Evolutionary conservation across 1,284 basidiomycete genomes (phyloP).

Genomic region (Athelia sp.): DNA sequence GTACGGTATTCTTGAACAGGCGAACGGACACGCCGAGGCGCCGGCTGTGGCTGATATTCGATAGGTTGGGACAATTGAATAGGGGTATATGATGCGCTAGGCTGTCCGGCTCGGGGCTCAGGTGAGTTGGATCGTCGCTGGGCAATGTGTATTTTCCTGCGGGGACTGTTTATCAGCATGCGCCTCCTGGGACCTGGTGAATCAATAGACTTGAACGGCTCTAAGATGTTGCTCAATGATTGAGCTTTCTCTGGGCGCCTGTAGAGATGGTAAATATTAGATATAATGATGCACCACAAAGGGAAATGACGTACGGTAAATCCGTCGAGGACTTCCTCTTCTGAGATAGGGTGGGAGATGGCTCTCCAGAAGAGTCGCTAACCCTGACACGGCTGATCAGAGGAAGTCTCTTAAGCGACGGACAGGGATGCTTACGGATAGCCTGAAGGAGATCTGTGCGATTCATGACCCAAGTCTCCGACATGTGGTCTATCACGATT

Average conservation of each 20-base stretch:
- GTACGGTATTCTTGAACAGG: not conserved
- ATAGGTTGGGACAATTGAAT: no score
- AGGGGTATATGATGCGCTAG: not conserved
- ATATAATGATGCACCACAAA: not conserved
- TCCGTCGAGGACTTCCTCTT: not conserved
- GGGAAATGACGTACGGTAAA: not conserved
- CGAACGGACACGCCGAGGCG: not conserved
- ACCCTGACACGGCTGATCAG: no score
- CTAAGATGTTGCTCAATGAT: not conserved
- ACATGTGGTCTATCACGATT: conserved; percentile 19
- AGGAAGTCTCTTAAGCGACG: no score
- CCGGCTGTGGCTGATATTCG: not conserved
- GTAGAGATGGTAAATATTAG: not conserved
- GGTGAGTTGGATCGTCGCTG: not conserved
- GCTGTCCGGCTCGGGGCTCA: not conserved
- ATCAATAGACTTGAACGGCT: conserved; percentile 4
- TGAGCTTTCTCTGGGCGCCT: no score
- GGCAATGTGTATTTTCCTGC: not conserved
- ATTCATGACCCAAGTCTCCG: no score
- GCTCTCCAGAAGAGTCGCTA: not conserved
- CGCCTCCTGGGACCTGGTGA: not conserved
- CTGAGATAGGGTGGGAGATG: not conserved
- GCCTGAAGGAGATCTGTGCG: no score
- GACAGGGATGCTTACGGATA: no score
- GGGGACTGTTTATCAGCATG: not conserved